phyloP scores from a whole-genome alignment of 768 basidiomycete genomes.

The Rhodotorula toruloides region DNA sequence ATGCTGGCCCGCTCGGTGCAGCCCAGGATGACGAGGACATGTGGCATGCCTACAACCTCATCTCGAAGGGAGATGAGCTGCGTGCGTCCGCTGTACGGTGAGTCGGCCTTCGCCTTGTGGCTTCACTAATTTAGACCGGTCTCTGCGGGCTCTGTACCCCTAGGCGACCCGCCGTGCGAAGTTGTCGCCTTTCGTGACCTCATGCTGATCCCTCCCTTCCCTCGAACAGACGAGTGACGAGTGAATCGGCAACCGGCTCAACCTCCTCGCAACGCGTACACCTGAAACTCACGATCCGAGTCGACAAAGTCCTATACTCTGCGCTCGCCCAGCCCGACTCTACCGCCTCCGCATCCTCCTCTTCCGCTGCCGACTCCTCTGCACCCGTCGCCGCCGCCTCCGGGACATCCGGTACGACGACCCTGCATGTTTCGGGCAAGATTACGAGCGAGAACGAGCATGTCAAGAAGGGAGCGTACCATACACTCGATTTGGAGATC shows the following conservation, averaged over 20 bases:
- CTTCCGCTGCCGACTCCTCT: conserved; percentile 42
- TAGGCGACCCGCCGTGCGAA: too few species aligned
- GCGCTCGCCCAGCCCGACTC: conserved; percentile 57
- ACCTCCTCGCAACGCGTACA: conserved; percentile 84
- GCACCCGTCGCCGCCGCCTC: conserved; percentile 46
- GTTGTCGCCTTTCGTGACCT: too few species aligned
- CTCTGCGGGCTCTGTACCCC: too few species aligned
- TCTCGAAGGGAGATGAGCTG: conserved; percentile 52
- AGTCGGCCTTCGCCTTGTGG: too few species aligned
- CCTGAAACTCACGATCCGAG: conserved; percentile 74
- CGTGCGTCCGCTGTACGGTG: conserved; percentile 33
- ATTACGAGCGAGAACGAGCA: conserved; percentile 80
- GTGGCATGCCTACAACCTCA: conserved; percentile 99
- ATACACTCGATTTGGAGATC: conserved; percentile 87
- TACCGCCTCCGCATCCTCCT: conserved; percentile 50
- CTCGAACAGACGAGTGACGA: conserved; percentile 64
- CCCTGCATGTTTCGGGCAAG: conserved; percentile 78
- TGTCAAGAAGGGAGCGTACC: conserved; percentile 86
- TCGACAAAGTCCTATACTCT: conserved; percentile 73
- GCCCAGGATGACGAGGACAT: conserved; percentile 98
- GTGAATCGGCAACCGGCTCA: conserved; percentile 83
- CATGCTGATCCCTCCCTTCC: too few species aligned
- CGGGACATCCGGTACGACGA: conserved; percentile 43
- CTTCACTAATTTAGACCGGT: too few species aligned
- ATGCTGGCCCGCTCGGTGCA: conserved; percentile 6